Conservation (phyloP, 495 filamentous ascomycete species). For the Lophiotrema nucula region DNA sequence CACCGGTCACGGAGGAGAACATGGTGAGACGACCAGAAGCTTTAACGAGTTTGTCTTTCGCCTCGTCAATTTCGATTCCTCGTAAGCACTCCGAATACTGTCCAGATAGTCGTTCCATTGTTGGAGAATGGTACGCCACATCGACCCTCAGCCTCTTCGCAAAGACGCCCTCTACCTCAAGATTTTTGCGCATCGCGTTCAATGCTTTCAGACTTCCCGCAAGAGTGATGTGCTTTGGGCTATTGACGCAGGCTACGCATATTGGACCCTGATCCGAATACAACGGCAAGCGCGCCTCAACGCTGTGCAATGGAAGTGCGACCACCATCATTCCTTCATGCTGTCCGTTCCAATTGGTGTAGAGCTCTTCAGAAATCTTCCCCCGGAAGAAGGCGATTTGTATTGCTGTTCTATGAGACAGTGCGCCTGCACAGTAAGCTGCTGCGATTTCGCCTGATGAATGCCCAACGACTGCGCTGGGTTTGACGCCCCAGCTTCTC, state of each 20-base stretch:
- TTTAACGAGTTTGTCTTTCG: too few relatives aligned
- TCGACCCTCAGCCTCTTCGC: slow-evolving; percentile 43
- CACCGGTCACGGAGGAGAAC: slow-evolving; percentile 45
- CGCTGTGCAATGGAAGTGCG: not conserved
- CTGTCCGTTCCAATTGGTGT: not conserved
- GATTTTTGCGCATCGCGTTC: slow-evolving; percentile 26
- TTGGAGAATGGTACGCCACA: slow-evolving; percentile 62
- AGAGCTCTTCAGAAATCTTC: not conserved
- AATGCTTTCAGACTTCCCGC: slow-evolving; percentile 40
- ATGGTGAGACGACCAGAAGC: too few relatives aligned
- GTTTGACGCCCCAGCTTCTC: slow-evolving; percentile 3
- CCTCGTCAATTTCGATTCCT: slow-evolving; percentile 11
- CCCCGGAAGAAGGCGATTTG: slow-evolving; percentile 3
- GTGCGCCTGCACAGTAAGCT: slow-evolving; percentile 1
- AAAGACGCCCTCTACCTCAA: slow-evolving; percentile 39
- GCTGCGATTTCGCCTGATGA: slow-evolving; percentile 39
- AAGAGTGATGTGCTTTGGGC: slow-evolving; percentile 42
- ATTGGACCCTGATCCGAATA: too few relatives aligned
- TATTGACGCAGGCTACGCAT: slow-evolving; percentile 35
- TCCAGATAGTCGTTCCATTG: slow-evolving; percentile 49
- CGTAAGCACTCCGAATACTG: slow-evolving; percentile 44
- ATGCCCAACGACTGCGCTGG: slow-evolving; percentile 33
- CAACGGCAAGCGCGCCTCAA: too few relatives aligned
- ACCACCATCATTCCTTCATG: not conserved
- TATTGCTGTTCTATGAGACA: slow-evolving; percentile 19